These are phyloP conservation scores for Atractiella rhizophila DNA, from an alignment of 768 basidiomycete species.

Conservation along the genomic window DNA sequence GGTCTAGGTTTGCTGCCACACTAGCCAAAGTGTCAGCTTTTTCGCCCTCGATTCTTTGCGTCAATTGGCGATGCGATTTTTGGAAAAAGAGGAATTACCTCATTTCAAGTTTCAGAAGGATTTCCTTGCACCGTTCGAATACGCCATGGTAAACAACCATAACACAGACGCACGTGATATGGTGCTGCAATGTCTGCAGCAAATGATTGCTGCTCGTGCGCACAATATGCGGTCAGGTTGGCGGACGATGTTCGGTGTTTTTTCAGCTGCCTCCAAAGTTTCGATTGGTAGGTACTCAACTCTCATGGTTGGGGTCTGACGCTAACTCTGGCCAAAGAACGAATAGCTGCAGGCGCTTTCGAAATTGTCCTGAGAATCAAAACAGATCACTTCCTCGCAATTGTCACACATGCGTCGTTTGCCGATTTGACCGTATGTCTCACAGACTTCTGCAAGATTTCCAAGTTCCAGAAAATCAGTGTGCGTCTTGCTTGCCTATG, in stretches of 20 bases:
- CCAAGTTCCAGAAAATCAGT: slow-evolving; percentile 96
- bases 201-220: slow-evolving; percentile 89
- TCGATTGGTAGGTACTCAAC: slow-evolving; percentile 1
- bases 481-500: no score
- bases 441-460: slow-evolving; percentile 97
- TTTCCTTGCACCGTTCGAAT: slow-evolving; percentile 90
- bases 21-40: slow-evolving; percentile 82
- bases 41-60: slow-evolving; percentile 90
- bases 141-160: slow-evolving; percentile 87
- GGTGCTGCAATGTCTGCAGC: slow-evolving; percentile 92
- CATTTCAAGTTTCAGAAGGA: slow-evolving; percentile 99
- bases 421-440: slow-evolving; percentile 90
- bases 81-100: slow-evolving; percentile 91
- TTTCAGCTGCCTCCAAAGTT: slow-evolving; percentile 77
- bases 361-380: slow-evolving; percentile 83
- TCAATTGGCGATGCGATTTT: slow-evolving; percentile 89
- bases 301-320: background rate
- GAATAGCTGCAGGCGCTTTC: slow-evolving; percentile 75
- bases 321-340: slow-evolving; percentile 30
- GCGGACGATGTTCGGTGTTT: slow-evolving; percentile 98
- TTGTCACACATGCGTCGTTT: slow-evolving; percentile 80
- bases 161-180: slow-evolving; percentile 91
- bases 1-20: slow-evolving; percentile 81
- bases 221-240: slow-evolving; percentile 93
- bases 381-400: slow-evolving; percentile 64